Conservation (phyloP, 1,139 yeast species). For the Taphrina confusa region DNA sequence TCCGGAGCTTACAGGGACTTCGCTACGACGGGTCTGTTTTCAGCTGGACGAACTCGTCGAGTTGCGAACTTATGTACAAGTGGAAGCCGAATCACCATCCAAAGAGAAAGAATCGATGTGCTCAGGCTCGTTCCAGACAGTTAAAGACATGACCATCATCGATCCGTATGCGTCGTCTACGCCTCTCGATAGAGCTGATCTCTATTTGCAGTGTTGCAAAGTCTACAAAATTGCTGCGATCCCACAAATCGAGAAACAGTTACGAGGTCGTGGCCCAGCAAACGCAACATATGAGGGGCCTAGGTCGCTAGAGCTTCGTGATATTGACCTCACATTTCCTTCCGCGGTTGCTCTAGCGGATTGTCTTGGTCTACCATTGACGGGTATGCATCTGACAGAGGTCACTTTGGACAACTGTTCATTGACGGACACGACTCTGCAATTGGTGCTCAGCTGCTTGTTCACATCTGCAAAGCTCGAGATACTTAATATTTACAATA, state of each 20-base stretch:
- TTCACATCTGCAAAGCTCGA: slow-evolving; percentile 18
- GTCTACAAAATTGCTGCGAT: slow-evolving; percentile 18
- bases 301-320: slow-evolving; percentile 5
- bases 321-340: slow-evolving; percentile 7
- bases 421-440: slow-evolving; percentile 16
- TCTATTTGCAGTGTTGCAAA: slow-evolving; percentile 24
- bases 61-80: slow-evolving; percentile 30
- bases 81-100: slow-evolving; percentile 9
- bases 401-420: slow-evolving; percentile 19
- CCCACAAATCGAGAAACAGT: slow-evolving; percentile 14
- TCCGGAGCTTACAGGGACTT: slow-evolving; percentile 15
- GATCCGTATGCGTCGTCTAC: slow-evolving; percentile 24
- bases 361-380: slow-evolving; percentile 26
- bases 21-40: slow-evolving; percentile 31
- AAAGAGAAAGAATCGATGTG: neutral
- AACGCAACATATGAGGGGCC: slow-evolving; percentile 25
- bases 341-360: slow-evolving; percentile 28
- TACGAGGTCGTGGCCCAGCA: slow-evolving; percentile 13
- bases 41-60: slow-evolving; percentile 32
- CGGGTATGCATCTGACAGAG: slow-evolving; percentile 29
- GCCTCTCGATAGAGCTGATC: slow-evolving; percentile 28
- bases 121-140: slow-evolving; percentile 7
- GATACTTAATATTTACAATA: slow-evolving; percentile 4
- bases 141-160: slow-evolving; percentile 19
- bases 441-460: slow-evolving; percentile 21